phyloP scores from a whole-genome alignment of 495 filamentous ascomycete genomes.

The Talaromyces nanjingensis region DNA sequence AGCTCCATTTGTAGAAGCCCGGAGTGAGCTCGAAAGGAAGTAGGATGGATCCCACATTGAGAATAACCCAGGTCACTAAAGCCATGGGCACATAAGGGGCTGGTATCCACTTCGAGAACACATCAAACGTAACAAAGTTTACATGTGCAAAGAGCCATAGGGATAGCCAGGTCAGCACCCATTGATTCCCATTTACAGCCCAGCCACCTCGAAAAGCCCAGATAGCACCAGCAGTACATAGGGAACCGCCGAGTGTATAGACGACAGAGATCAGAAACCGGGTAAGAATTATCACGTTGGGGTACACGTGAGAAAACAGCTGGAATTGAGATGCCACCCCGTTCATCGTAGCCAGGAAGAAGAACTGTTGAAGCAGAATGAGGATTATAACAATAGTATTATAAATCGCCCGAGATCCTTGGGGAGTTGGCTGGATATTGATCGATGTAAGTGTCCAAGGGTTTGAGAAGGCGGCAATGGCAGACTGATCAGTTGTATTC shows the following conservation, averaged over 20 bases:
- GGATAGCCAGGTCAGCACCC: slow-evolving; percentile 37
- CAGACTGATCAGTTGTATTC: slow-evolving; percentile 21
- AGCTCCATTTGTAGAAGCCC: slow-evolving; percentile 40
- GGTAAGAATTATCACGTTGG: slow-evolving; percentile 33
- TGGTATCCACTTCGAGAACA: slow-evolving; percentile 38
- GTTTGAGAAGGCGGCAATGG: slow-evolving; percentile 29
- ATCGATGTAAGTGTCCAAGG: slow-evolving; percentile 32
- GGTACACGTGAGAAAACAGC: slow-evolving; percentile 28
- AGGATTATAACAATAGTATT: slow-evolving; percentile 46
- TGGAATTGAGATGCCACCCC: slow-evolving; percentile 37
- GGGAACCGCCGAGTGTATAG: slow-evolving; percentile 40
- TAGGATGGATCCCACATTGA: slow-evolving; percentile 39
- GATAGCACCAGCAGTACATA: slow-evolving; percentile 38
- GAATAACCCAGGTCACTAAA: slow-evolving; percentile 41
- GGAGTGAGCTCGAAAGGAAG: slow-evolving; percentile 41
- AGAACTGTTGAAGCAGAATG: slow-evolving; percentile 47
- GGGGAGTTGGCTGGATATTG: slow-evolving; percentile 39
- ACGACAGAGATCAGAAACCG: slow-evolving; percentile 30
- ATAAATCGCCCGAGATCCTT: slow-evolving; percentile 44
- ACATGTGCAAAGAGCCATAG: slow-evolving; percentile 47
- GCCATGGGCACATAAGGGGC: slow-evolving; percentile 36
- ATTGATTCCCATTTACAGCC: slow-evolving; percentile 40
- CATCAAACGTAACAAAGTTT: slow-evolving; percentile 44
- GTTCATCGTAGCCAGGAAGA: slow-evolving; percentile 39
- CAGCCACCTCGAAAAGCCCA: slow-evolving; percentile 45